These are phyloP conservation scores for Bolboschoenus planiculmis DNA, from an alignment of 176 grass and related monocot species.

Conservation along the genomic window DNA sequence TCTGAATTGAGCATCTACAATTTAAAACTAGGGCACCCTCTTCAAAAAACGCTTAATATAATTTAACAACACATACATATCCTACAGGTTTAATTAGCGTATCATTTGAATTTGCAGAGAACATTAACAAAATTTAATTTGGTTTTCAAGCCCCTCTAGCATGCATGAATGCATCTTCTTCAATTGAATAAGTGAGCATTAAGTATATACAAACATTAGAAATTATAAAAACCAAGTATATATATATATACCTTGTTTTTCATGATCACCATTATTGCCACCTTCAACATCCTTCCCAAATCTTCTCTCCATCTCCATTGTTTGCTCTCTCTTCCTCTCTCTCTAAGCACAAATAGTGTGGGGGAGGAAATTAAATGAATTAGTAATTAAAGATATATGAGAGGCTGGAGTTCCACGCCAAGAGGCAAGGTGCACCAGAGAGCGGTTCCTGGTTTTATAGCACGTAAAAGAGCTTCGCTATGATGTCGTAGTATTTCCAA, in stretches of 20 bases:
- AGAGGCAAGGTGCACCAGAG: not conserved
- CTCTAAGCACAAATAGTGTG: conserved; percentile 4
- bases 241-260: conserved; percentile 53
- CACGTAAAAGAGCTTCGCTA: not conserved
- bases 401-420: not conserved
- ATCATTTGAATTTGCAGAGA: not conserved
- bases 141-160: not conserved
- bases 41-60: not conserved
- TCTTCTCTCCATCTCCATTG: conserved; percentile 43
- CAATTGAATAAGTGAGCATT: not conserved
- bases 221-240: not conserved
- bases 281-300: conserved; percentile 42
- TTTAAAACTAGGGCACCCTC: not conserved
- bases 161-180: not conserved
- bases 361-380: not conserved
- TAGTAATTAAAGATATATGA: not conserved
- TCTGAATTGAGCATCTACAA: not conserved
- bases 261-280: conserved; percentile 41
- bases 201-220: not conserved
- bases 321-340: conserved; percentile 7
- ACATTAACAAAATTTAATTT: not conserved
- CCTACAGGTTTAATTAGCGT: not conserved
- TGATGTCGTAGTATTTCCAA: not conserved
- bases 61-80: not conserved
- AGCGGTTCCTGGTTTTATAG: conserved; percentile 9